Percentiles rank a stretch among this genome's conserved stretches.
phyloP scores from a whole-genome alignment of 768 basidiomycete genomes.

The Amanita subjunquillea region DNA sequence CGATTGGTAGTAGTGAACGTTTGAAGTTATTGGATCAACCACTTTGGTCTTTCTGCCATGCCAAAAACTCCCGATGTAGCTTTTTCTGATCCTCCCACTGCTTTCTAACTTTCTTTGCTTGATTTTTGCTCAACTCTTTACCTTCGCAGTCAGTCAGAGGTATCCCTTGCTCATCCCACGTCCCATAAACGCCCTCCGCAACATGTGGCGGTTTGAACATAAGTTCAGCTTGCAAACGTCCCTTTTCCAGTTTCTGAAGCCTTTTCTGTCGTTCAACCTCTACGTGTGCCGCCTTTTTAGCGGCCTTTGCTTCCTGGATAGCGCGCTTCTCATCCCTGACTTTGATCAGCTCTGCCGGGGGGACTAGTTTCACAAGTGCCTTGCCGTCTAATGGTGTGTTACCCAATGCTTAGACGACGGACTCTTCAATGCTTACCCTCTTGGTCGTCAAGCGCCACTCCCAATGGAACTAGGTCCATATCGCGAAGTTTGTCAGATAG shows the following conservation, averaged over 20 bases:
- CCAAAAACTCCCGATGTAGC: conserved; percentile 69
- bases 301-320: conserved; percentile 61
- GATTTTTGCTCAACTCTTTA: conserved; percentile 75
- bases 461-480: conserved; percentile 82
- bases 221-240: conserved; percentile 59
- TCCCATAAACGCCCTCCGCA: conserved; percentile 59
- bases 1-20: conserved; percentile 42
- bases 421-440: conserved; percentile 46
- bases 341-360: conserved; percentile 70
- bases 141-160: conserved; percentile 82
- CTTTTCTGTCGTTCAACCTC: conserved; percentile 61
- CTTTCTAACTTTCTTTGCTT: conserved; percentile 69
- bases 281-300: conserved; percentile 64
- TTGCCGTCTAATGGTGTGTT: conserved; percentile 59
- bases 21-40: conserved; percentile 8
- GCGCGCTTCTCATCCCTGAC: conserved; percentile 85
- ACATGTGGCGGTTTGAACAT: conserved; percentile 83
- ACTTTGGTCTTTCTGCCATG: conserved; percentile 23
- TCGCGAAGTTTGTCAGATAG: conserved; percentile 84
- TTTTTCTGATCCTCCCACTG: conserved; percentile 65
- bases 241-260: conserved; percentile 65
- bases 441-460: conserved; percentile 94
- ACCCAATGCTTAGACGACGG: conserved; percentile 5
- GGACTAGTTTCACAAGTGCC: conserved; percentile 87
- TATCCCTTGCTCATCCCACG: conserved; percentile 73